Evolutionary conservation across 2,329 filamentous ascomycete species (phyloP).

Genomic region (Colletotrichum salicis): DNA sequence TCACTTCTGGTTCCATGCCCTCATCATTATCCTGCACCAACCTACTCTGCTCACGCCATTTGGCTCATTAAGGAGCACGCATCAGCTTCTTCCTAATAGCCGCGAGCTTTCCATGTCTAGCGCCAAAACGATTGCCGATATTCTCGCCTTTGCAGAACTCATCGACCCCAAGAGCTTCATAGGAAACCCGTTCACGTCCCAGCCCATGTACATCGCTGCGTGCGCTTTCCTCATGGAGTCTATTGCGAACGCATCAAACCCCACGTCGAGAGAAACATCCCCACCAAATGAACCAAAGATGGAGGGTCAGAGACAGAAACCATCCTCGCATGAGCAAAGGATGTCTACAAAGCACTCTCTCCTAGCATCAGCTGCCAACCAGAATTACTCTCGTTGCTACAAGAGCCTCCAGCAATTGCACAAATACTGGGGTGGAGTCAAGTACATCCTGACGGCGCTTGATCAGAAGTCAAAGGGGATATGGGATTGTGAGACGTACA

Average conservation of each 20-base stretch:
- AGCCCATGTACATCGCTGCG: conserved; percentile 91
- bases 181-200: conserved; percentile 88
- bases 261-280: conserved; percentile 69
- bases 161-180: conserved; percentile 88
- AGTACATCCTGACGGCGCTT: conserved; percentile 86
- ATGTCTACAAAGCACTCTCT: conserved; percentile 75
- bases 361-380: conserved; percentile 82
- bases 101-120: conserved; percentile 87
- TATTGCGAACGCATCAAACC: conserved; percentile 74
- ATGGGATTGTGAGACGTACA: conserved; percentile 77
- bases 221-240: conserved; percentile 90
- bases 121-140: conserved; percentile 91
- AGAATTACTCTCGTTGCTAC: conserved; percentile 89
- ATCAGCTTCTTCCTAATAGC: conserved; percentile 82
- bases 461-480: conserved; percentile 91
- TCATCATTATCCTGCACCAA: conserved; percentile 87
- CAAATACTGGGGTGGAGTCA: conserved; percentile 85
- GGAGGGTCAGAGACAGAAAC: conserved; percentile 27
- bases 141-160: conserved; percentile 84
- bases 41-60: conserved; percentile 85
- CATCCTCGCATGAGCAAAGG: conserved; percentile 44
- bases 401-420: conserved; percentile 85
- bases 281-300: conserved; percentile 51
- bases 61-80: conserved; percentile 64
- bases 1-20: conserved; percentile 89